Evolutionary conservation across 1,139 yeast genomes (phyloP).

Genomic region (Saccharomyces hybrid): DNA sequence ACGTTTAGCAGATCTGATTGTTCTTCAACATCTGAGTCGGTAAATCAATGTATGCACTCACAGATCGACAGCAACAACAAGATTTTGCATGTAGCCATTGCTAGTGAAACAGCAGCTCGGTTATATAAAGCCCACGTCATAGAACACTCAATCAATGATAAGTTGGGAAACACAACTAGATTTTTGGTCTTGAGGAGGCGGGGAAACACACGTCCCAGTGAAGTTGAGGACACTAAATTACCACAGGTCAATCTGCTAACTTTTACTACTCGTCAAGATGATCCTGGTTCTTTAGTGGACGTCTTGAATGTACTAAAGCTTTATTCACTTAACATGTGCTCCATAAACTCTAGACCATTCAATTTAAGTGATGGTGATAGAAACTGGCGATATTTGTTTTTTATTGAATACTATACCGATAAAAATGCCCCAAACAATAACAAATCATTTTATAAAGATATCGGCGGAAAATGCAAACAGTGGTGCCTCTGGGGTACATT

Average conservation of each 20-base stretch:
- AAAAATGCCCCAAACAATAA: slow-evolving; percentile 10
- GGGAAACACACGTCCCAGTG: slow-evolving; percentile 1
- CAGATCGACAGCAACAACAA: slow-evolving; percentile 14
- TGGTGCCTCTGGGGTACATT: slow-evolving; percentile 37
- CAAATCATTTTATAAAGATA: slow-evolving; percentile 21
- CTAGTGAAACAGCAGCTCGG: slow-evolving; percentile 55
- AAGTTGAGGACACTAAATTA: slow-evolving; percentile 4
- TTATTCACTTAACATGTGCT: slow-evolving; percentile 55
- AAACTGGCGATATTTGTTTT: slow-evolving; percentile 77
- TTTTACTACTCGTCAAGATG: slow-evolving; percentile 58
- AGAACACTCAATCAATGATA: slow-evolving; percentile 57
- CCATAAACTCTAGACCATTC: slow-evolving; percentile 62
- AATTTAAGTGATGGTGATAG: slow-evolving; percentile 14
- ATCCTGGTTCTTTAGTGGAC: slow-evolving; percentile 68
- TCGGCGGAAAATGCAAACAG: slow-evolving; percentile 25
- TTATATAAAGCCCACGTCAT: slow-evolving; percentile 55
- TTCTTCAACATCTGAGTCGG: slow-evolving; percentile 79
- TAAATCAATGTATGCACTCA: slow-evolving; percentile 44
- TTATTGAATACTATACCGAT: slow-evolving; percentile 48
- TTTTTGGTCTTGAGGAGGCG: slow-evolving; percentile 51
- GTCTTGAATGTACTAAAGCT: slow-evolving; percentile 54
- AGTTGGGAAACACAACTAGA: slow-evolving; percentile 70
- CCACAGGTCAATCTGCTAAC: slow-evolving; percentile 47
- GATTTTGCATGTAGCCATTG: slow-evolving; percentile 45
- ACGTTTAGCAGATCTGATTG: slow-evolving; percentile 50